Conservation (phyloP, 1,284 basidiomycete species). For the Ustilago vetiveriae region DNA sequence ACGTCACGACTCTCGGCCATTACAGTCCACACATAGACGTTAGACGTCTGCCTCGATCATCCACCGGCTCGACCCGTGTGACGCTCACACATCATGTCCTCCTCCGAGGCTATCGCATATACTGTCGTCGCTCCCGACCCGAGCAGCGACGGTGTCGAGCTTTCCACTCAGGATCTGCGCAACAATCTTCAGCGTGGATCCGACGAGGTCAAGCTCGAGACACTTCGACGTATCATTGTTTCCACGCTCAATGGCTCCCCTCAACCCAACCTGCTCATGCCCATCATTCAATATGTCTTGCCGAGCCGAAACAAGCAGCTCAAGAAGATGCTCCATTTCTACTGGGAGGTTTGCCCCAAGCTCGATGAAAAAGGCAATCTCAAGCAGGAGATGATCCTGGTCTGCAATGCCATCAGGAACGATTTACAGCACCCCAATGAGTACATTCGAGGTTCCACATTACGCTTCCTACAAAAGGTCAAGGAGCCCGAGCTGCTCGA, state of each 20-base stretch:
- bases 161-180: slow-evolving; percentile 75
- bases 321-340: slow-evolving; percentile 96
- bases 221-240: slow-evolving; percentile 92
- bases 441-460: slow-evolving; percentile 96
- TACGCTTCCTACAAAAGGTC: slow-evolving; percentile 95
- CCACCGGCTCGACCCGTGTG: neutral
- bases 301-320: slow-evolving; percentile 95
- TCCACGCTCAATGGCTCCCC: slow-evolving; percentile 94
- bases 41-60: neutral
- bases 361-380: slow-evolving; percentile 96
- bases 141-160: slow-evolving; percentile 51
- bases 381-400: slow-evolving; percentile 99
- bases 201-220: slow-evolving; percentile 98
- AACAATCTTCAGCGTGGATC: slow-evolving; percentile 89
- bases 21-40: neutral
- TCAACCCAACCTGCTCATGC: slow-evolving; percentile 91
- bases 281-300: slow-evolving; percentile 96
- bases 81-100: slow-evolving; percentile 18
- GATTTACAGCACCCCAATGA: slow-evolving; percentile 99
- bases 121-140: slow-evolving; percentile 50
- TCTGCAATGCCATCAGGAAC: slow-evolving; percentile 97
- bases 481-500: slow-evolving; percentile 94
- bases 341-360: slow-evolving; percentile 99
- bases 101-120: slow-evolving; percentile 51
- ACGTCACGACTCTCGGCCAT: no score